A percentile compares a stretch with the other conserved stretches of the same genome.
These are phyloP conservation scores for Phylloporus scabripes DNA, from an alignment of 768 basidiomycete species.

Conservation along the genomic window DNA sequence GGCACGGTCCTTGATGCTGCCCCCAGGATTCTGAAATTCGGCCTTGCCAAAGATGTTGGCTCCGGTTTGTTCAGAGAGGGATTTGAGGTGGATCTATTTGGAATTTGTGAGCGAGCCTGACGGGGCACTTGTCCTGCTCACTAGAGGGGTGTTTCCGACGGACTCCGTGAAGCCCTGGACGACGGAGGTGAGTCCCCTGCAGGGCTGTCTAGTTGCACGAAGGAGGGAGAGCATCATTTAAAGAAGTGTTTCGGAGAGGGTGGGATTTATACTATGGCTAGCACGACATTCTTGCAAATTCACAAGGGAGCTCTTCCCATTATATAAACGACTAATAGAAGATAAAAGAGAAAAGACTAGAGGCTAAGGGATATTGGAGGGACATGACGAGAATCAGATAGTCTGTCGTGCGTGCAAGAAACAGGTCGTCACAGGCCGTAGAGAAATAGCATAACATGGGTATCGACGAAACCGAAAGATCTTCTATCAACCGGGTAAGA, in stretches of 20 bases:
- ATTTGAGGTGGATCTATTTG: slow-evolving; percentile 75
- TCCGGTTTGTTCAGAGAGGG: slow-evolving; percentile 77
- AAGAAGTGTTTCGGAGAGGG: not conserved
- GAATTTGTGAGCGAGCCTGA: slow-evolving; percentile 1
- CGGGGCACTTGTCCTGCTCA: slow-evolving; percentile 31
- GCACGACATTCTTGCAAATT: no score
- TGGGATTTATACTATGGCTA: not conserved
- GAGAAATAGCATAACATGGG: slow-evolving; percentile 32
- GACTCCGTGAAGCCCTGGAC: slow-evolving; percentile 82
- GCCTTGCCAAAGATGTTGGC: slow-evolving; percentile 90
- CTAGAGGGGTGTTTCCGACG: slow-evolving; percentile 91
- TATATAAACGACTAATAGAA: slow-evolving; percentile 12
- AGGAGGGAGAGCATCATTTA: slow-evolving; percentile 28
- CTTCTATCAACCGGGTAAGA: slow-evolving; percentile 22
- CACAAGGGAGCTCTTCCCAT: slow-evolving; percentile 23
- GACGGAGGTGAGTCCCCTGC: slow-evolving; percentile 37
- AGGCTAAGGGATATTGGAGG: slow-evolving; percentile 19
- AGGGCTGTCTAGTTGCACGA: slow-evolving; percentile 22
- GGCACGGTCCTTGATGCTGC: slow-evolving; percentile 96
- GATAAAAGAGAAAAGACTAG: slow-evolving; percentile 12
- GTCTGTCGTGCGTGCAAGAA: slow-evolving; percentile 34
- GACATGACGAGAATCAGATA: slow-evolving; percentile 30
- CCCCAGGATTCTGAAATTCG: slow-evolving; percentile 97
- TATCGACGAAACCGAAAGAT: slow-evolving; percentile 25
- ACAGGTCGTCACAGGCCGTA: slow-evolving; percentile 31